Evolutionary conservation across 169 alveolate genomes (phyloP).

Genomic region (Plasmodium gallinaceum): DNA sequence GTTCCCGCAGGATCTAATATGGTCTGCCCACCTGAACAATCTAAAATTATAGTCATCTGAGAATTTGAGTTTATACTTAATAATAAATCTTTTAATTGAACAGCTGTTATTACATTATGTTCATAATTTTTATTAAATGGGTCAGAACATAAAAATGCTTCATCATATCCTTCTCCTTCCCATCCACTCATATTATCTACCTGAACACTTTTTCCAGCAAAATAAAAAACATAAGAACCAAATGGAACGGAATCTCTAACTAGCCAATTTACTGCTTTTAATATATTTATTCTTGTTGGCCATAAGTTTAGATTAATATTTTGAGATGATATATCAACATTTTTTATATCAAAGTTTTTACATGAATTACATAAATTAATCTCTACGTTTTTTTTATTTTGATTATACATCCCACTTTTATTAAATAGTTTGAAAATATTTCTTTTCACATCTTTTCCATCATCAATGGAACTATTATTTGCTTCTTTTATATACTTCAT

Average conservation of each 20-base stretch:
- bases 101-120: conserved; percentile 86
- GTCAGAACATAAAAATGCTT: conserved; percentile 92
- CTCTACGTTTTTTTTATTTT: conserved; percentile 40
- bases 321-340: conserved; percentile 79
- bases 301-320: conserved; percentile 78
- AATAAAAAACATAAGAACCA: conserved; percentile 89
- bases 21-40: conserved; percentile 92
- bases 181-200: conserved; percentile 92
- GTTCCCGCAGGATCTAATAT: conserved; percentile 91
- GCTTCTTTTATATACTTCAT: conserved; percentile 25
- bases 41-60: conserved; percentile 89
- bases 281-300: conserved; percentile 89
- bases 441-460: conserved; percentile 30
- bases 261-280: conserved; percentile 90
- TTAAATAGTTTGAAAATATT: conserved; percentile 76
- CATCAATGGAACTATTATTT: conserved; percentile 17
- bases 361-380: conserved; percentile 67
- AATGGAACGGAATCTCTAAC: conserved; percentile 86
- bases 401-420: conserved; percentile 66
- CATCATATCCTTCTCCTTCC: conserved; percentile 95
- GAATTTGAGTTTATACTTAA: conserved; percentile 79
- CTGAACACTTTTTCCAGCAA: conserved; percentile 93
- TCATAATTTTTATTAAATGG: conserved; percentile 79
- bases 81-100: conserved; percentile 86
- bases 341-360: conserved; percentile 80